These are phyloP conservation scores for Kwoniella shandongensis DNA, from an alignment of 768 basidiomycete genomes.

Conservation along the genomic window DNA sequence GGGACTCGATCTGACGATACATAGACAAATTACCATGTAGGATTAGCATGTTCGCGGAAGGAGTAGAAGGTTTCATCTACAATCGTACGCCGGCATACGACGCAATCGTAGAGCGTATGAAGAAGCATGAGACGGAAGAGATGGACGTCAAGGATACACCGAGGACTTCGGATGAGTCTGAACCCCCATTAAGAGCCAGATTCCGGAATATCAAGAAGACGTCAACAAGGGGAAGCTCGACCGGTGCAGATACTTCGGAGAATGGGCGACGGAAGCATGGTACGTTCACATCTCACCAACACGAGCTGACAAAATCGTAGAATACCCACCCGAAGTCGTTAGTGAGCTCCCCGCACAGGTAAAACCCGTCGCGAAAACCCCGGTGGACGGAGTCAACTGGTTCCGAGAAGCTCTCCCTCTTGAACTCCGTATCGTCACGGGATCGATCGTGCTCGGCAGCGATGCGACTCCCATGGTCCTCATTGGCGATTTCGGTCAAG, in stretches of 20 bases:
- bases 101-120: constrained; percentile 75
- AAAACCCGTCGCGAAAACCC: constrained; percentile 18
- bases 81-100: constrained; percentile 89
- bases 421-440: constrained; percentile 73
- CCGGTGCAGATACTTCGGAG: constrained; percentile 7
- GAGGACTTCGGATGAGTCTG: constrained; percentile 9
- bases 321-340: constrained; percentile 11
- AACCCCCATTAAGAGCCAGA: constrained; percentile 12
- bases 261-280: constrained; percentile 15
- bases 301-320: constrained; percentile 5
- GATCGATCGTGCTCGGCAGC: constrained; percentile 82
- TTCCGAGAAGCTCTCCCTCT: constrained; percentile 81
- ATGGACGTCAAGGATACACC: neutral
- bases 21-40: constrained; percentile 64
- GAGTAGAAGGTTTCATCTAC: constrained; percentile 89
- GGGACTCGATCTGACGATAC: neutral
- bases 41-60: constrained; percentile 74
- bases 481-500: constrained; percentile 75
- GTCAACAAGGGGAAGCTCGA: constrained; percentile 9
- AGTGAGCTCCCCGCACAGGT: constrained; percentile 16
- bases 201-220: constrained; percentile 15
- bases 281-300: constrained; percentile 4
- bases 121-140: constrained; percentile 53
- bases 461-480: constrained; percentile 77
- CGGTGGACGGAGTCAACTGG: constrained; percentile 45